phyloP scores from a whole-genome alignment of 805 yeast species.

The Cyberlindnera bimundalis region DNA sequence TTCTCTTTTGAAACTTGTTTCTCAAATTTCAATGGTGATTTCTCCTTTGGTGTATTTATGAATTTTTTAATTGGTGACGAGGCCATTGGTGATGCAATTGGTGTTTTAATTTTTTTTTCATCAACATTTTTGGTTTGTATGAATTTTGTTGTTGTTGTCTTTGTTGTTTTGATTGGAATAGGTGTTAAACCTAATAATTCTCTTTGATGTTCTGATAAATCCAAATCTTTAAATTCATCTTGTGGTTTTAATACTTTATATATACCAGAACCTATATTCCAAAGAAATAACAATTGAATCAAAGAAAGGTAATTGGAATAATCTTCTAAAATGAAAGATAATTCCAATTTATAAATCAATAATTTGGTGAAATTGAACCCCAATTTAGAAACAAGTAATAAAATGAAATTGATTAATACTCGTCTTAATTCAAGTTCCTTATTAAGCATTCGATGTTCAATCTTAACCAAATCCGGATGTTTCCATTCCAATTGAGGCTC shows the following conservation, averaged over 20 bases:
- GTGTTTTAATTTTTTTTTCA: slow-evolving; percentile 16
- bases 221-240: slow-evolving; percentile 32
- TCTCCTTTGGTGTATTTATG: slow-evolving; percentile 10
- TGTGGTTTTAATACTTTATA: slow-evolving; percentile 31
- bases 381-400: slow-evolving; percentile 31
- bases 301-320: slow-evolving; percentile 8
- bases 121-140: no score
- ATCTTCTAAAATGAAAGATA: neutral
- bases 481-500: slow-evolving; percentile 15
- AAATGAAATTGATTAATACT: slow-evolving; percentile 32
- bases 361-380: slow-evolving; percentile 20
- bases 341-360: slow-evolving; percentile 19
- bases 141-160: neutral
- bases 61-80: slow-evolving; percentile 21
- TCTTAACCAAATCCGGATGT: slow-evolving; percentile 10
- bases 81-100: slow-evolving; percentile 30
- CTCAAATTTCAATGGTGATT: slow-evolving; percentile 6
- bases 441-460: slow-evolving; percentile 28
- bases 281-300: slow-evolving; percentile 28
- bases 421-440: slow-evolving; percentile 38
- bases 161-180: slow-evolving; percentile 6
- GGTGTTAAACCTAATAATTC: slow-evolving; percentile 32
- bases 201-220: slow-evolving; percentile 31
- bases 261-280: slow-evolving; percentile 30
- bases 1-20: no score